Percentiles rank a stretch among this genome's conserved stretches.
Conservation (phyloP, 2,329 filamentous ascomycete genomes). For the Microdochium paspali region DNA sequence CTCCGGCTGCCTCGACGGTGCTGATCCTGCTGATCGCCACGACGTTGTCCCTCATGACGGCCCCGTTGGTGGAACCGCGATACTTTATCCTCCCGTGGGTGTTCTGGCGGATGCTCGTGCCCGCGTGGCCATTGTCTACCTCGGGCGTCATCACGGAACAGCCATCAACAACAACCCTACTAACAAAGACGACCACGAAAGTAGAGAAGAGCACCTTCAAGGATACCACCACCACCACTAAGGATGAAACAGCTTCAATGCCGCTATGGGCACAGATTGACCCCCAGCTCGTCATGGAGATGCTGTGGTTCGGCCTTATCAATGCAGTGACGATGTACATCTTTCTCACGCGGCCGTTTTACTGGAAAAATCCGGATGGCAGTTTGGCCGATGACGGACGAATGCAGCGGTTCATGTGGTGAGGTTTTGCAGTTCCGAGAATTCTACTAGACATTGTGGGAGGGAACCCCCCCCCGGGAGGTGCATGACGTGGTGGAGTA, state of each 20-base stretch:
- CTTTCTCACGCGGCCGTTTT: conserved; percentile 59
- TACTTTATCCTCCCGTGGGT: conserved; percentile 97
- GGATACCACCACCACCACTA: conserved; percentile 6
- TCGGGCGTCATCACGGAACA: too few relatives aligned
- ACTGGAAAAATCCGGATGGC: conserved; percentile 50
- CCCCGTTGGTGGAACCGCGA: conserved; percentile 86
- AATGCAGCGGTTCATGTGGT: conserved; percentile 79
- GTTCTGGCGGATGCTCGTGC: conserved; percentile 78
- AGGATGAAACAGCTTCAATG: conserved; percentile 6
- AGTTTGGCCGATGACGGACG: conserved; percentile 41
- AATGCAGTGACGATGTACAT: conserved; percentile 60
- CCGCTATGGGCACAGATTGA: conserved; percentile 15
- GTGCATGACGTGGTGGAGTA: too few relatives aligned
- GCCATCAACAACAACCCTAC: too few relatives aligned
- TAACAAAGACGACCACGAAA: too few relatives aligned
- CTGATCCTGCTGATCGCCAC: conserved; percentile 59
- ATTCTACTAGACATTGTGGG: too few relatives aligned
- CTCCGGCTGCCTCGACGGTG: conserved; percentile 37
- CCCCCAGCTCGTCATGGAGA: conserved; percentile 49
- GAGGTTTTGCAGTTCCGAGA: conserved; percentile 8
- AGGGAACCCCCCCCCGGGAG: too few relatives aligned
- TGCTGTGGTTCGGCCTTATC: conserved; percentile 56
- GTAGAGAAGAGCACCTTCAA: too few relatives aligned
- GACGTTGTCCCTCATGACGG: conserved; percentile 70
- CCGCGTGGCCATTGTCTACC: conserved; percentile 28